phyloP scores from a whole-genome alignment of 1,284 basidiomycete species.

The Sporisorium sorghi region DNA sequence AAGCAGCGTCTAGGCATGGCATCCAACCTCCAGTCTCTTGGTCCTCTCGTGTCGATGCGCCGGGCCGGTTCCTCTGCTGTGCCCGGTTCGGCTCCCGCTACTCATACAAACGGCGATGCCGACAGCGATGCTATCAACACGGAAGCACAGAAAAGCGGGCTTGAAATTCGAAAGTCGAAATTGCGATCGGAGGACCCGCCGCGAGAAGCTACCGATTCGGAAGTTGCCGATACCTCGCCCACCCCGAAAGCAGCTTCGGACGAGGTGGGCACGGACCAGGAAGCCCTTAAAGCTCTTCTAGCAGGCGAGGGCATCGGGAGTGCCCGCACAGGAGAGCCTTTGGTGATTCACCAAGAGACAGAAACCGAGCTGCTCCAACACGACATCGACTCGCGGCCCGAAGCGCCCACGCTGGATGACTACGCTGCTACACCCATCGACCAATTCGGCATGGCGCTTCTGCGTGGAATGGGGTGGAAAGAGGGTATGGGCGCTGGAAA shows the following conservation, averaged over 20 bases:
- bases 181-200: background rate
- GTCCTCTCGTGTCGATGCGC: constrained; percentile 47
- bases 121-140: constrained; percentile 32
- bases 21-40: constrained; percentile 32
- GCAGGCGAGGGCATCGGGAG: constrained; percentile 20
- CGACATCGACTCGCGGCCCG: constrained; percentile 63
- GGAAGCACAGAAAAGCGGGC: constrained; percentile 53
- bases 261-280: constrained; percentile 30
- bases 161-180: constrained; percentile 30
- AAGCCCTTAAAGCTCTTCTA: constrained; percentile 52
- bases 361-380: constrained; percentile 58
- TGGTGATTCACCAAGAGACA: constrained; percentile 50
- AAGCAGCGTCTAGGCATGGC: constrained; percentile 56
- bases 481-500: constrained; percentile 78
- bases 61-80: constrained; percentile 21
- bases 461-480: constrained; percentile 97
- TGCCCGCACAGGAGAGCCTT: background rate
- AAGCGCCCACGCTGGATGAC: constrained; percentile 79
- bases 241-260: background rate
- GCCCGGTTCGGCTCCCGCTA: background rate
- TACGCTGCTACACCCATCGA: constrained; percentile 91
- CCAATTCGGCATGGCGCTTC: constrained; percentile 90
- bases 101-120: background rate
- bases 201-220: constrained; percentile 2
- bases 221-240: constrained; percentile 1